A percentile compares a stretch with the other conserved stretches of the same genome.
Conservation (phyloP, 2,329 filamentous ascomycete species). For the Neonectria neomacrospora region DNA sequence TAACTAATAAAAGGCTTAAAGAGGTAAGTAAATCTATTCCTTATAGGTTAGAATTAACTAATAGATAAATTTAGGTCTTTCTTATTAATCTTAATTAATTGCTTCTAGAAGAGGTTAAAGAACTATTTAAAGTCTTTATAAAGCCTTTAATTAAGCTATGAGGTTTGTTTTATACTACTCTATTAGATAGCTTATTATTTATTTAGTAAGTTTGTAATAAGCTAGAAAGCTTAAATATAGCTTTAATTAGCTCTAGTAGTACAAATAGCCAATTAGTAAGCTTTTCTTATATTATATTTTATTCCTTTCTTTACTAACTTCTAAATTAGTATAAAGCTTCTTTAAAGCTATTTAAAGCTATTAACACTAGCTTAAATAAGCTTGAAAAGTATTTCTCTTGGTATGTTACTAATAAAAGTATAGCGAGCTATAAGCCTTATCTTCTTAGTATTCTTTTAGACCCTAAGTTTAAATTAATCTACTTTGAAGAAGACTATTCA, state of each 20-base stretch:
- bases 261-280: not conserved
- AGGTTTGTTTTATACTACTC: conserved; percentile 2
- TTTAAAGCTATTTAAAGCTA: not conserved
- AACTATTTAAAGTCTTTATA: not conserved
- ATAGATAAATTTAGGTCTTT: conserved; percentile 1
- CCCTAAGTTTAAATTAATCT: not conserved
- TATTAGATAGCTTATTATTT: not conserved
- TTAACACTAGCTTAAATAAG: not conserved
- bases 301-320: not conserved
- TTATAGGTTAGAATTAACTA: not conserved
- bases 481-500: not conserved
- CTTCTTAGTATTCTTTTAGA: not conserved
- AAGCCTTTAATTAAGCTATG: not conserved
- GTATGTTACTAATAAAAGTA: not conserved
- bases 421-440: not conserved
- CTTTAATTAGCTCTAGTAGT: conserved; percentile 4
- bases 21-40: not conserved
- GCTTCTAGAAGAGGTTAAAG: not conserved
- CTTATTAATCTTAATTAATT: not conserved
- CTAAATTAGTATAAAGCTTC: not conserved
- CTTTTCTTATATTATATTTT: not conserved
- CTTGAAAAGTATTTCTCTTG: not conserved
- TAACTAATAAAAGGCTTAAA: not conserved
- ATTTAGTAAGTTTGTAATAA: not conserved
- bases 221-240: not conserved